Base-by-base conservation (phyloP, 345 rosid species). In the Moricandia moricandioides region DNA sequence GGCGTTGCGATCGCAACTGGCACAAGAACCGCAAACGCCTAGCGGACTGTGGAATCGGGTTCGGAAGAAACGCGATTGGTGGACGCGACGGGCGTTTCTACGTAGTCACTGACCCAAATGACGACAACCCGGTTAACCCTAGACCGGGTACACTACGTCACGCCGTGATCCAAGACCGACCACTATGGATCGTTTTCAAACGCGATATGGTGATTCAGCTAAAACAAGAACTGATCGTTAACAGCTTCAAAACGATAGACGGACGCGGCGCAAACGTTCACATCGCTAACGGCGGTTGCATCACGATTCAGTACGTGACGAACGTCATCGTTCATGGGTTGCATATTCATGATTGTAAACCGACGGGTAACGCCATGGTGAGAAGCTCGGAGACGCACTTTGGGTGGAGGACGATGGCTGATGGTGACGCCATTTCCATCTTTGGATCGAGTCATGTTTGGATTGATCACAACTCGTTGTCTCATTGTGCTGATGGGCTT, bases 401-500 rank as follows among this genome's bases (percentile, higher is more conserved):
- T 21, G 98, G 98, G 4, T 93, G 96, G 97, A 87, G 98, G 71
- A 89, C 94, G 18, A 88, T 91, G 89, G 92, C 98, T 0, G 98
- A 93, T 26, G 98, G 98, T 3, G 98, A 93, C 45, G 98, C 86
- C 29, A 64, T 93, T 74, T 93, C 98, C 7, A 91, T 93, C 49
- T 93, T 89, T 69, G 96, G 96, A 6, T 89, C 98, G 10, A 93
- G 98, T 71, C 97, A 93, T 65, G 69, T 93, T 1, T 93, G 98
- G 98, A 78, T 93, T 56, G 98, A 93, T 81, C 98, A 93, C 72
- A 91, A 91, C 72, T 91, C 98, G 0, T 88, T 93, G 47, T 91
- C 97, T 55, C 84, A 85, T 65, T 93, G 98, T 7, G 97, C 97
- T 39, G 98, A 93, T 81, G 98, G 98, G 21, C 94, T 93, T 6